Base-by-base conservation (phyloP, 176 grass and related monocot species). In the Juncus effusus region DNA sequence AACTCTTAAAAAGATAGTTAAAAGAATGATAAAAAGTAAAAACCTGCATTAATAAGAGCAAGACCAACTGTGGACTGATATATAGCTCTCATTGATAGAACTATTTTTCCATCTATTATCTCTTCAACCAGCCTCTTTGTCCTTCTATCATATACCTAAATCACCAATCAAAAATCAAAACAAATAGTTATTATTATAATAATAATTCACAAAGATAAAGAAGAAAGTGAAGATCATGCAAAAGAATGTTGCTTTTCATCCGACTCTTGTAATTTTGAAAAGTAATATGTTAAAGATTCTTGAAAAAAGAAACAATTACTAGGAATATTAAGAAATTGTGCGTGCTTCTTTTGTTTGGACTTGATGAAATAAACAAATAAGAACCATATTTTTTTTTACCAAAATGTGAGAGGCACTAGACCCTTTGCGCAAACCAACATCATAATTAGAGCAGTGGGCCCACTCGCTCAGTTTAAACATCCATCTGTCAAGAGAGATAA, bases 391-490 rank as follows among this genome's bases (percentile, higher is more conserved):
- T 28, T 49, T 65, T 75, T 38, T 35, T 70, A 99, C 94, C 85
- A 99, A 53, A 86, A 99, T 99, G 86, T 99, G 83, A 1, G 94
- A 82, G 36, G 88, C 85, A 78, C 80, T 78, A 63, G 94, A 99
- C 57, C 94, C 94, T 49, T 88, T 82, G 10, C 51, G 71, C 78
- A 93, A 84, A 63, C 94, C 94, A 99, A 99, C 78, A 80, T 89
- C 88, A 67, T 99, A 99, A 2, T 83, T 84, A 7, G 94, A 89
- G 77, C 80, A 65, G 86, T 93, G 86, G 41, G 78, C 83, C 88
- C 94, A 99, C 41, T 99, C 94, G 69, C 88, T 99, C 62, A 99
- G 78, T 78, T 93, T 93, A 81, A 99, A 99, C 85, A 93, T 92
- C 94, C 88, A 93, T 51, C 94, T 99, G 78, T 45, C 79, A 12